Conservation (phyloP, 2,329 filamentous ascomycete species). For the Ophiocordyceps camponoti-floridani region DNA sequence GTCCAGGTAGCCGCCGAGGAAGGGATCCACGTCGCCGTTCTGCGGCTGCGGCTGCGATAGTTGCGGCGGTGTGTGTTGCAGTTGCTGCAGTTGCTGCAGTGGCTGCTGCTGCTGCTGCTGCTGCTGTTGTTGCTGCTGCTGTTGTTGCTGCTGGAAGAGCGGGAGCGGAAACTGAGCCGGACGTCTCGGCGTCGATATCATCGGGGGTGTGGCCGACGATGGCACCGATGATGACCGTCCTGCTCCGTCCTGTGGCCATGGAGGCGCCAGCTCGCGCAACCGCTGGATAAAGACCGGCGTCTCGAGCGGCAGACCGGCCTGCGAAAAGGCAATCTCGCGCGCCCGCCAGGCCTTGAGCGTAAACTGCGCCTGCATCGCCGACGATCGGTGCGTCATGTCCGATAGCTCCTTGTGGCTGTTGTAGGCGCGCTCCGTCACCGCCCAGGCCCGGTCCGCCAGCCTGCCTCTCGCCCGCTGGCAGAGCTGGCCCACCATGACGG, state of each 20-base stretch:
- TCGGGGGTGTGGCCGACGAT: conserved; percentile 11
- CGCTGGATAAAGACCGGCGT: conserved; percentile 26
- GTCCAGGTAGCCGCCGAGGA: conserved; percentile 25
- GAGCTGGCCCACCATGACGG: conserved; percentile 36
- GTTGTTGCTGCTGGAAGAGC: conserved; percentile 7
- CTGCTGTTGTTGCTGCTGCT: background rate
- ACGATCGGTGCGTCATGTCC: conserved; percentile 26
- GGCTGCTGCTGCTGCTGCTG: conserved; percentile 5
- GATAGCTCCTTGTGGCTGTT: conserved; percentile 29
- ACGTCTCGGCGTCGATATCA: background rate
- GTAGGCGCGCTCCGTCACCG: conserved; percentile 26
- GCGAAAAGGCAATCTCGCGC: conserved; percentile 23
- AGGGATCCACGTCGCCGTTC: conserved; percentile 18
- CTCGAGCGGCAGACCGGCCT: conserved; percentile 18
- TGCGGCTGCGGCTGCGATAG: conserved; percentile 2
- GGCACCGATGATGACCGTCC: conserved; percentile 10
- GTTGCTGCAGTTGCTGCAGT: conserved; percentile 2
- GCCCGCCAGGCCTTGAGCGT: conserved; percentile 33
- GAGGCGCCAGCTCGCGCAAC: conserved; percentile 21
- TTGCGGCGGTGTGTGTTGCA: background rate
- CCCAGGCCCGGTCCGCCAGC: conserved; percentile 36
- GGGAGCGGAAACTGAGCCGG: conserved; percentile 6
- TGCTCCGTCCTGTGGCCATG: conserved; percentile 14
- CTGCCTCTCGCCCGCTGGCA: conserved; percentile 27
- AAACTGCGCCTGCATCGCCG: conserved; percentile 25